These are phyloP conservation scores for Asparagopsis taxiformis DNA, from an alignment of 31 red algal genomes.

Conservation along the genomic window DNA sequence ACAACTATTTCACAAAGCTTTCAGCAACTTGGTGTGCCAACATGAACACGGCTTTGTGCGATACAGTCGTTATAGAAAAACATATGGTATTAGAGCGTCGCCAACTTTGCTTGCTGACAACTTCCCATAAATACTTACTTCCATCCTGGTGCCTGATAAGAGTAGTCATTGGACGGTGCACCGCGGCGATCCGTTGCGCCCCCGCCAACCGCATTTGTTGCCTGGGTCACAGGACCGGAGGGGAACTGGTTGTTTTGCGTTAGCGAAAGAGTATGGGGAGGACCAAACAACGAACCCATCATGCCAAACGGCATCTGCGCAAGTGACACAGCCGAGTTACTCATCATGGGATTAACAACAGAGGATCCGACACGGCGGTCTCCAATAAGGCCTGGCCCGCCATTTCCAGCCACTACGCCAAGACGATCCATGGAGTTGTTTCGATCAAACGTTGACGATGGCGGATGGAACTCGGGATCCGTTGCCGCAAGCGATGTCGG, in stretches of 20 bases:
- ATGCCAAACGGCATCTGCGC: constrained; percentile 69
- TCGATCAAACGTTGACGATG: constrained; percentile 1
- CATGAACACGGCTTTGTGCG: neutral
- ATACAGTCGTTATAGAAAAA: neutral
- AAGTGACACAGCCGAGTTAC: constrained; percentile 49
- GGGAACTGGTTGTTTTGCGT: constrained; percentile 43
- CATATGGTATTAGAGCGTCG: neutral
- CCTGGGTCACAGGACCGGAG: constrained; percentile 11
- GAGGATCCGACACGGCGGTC: constrained; percentile 44
- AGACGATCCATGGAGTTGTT: constrained; percentile 11
- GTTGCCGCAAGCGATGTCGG: constrained; percentile 38
- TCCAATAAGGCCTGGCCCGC: constrained; percentile 59
- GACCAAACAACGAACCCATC: constrained; percentile 69
- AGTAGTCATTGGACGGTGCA: constrained; percentile 64
- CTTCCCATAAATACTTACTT: constrained; percentile 18
- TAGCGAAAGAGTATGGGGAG: constrained; percentile 35
- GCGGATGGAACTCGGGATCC: constrained; percentile 71
- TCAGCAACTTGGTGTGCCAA: neutral
- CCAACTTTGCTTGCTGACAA: neutral
- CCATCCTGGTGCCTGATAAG: constrained; percentile 70
- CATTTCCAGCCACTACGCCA: constrained; percentile 31
- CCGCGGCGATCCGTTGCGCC: constrained; percentile 46
- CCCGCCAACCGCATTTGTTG: neutral
- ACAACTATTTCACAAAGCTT: too few species aligned
- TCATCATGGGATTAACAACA: constrained; percentile 58